phyloP scores from a whole-genome alignment of 495 filamentous ascomycete genomes.

The Penicillium ochrochloron region DNA sequence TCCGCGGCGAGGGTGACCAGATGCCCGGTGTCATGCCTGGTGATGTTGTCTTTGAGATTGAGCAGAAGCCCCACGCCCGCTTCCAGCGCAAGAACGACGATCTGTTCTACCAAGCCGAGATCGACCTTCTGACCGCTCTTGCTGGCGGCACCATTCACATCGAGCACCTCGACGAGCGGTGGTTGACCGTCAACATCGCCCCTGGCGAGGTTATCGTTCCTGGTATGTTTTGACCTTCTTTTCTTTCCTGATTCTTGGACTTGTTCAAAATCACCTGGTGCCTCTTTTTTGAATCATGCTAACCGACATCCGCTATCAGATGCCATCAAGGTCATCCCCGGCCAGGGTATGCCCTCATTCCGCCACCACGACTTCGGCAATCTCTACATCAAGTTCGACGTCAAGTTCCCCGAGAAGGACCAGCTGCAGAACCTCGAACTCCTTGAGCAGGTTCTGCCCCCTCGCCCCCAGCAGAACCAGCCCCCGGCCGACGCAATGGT shows the following conservation, averaged over 20 bases:
- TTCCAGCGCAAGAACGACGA: constrained; percentile 98
- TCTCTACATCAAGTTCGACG: constrained; percentile 95
- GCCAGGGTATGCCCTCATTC: constrained; percentile 97
- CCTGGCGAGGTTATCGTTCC: constrained; percentile 93
- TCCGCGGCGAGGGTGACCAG: constrained; percentile 96
- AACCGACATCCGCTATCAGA: constrained; percentile 52
- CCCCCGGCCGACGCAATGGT: constrained; percentile 84
- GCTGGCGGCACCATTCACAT: constrained; percentile 86
- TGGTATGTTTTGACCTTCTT: constrained; percentile 64
- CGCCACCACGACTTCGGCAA: constrained; percentile 97
- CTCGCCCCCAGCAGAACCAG: constrained; percentile 60
- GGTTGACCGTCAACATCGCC: constrained; percentile 87
- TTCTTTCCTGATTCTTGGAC: background rate
- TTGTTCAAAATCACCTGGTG: background rate
- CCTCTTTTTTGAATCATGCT: background rate
- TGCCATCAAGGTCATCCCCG: constrained; percentile 89
- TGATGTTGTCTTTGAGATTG: constrained; percentile 96
- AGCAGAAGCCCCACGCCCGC: constrained; percentile 93
- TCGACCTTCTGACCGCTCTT: constrained; percentile 94
- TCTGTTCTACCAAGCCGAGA: constrained; percentile 91
- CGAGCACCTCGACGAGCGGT: constrained; percentile 96
- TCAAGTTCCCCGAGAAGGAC: constrained; percentile 84
- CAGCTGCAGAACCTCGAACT: constrained; percentile 57
- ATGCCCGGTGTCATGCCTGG: constrained; percentile 89
- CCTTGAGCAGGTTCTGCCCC: constrained; percentile 81